Percentiles rank a stretch among this genome's conserved stretches.
phyloP scores from a whole-genome alignment of 192 early-diverging fungal genomes.

The Paraglomus brasilianum region DNA sequence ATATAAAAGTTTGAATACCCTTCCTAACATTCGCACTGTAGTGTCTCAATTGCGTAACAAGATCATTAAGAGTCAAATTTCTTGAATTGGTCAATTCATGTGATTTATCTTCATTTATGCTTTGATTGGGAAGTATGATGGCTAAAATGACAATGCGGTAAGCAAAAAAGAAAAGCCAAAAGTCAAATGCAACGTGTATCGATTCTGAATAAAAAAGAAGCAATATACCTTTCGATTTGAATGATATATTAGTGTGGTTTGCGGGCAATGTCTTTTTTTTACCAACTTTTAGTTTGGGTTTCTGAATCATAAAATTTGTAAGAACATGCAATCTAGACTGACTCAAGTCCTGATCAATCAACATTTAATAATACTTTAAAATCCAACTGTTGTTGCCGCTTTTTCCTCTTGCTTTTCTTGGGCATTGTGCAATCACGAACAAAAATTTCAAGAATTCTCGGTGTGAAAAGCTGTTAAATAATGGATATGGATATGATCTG shows the following conservation, averaged over 20 bases:
- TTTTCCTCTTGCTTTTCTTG: constrained; percentile 26
- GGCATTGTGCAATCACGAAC: constrained; percentile 20
- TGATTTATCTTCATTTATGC: constrained; percentile 74
- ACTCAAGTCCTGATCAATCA: neutral
- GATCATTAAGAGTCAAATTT: constrained; percentile 74
- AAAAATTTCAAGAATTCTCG: too few relatives aligned
- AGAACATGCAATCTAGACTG: neutral
- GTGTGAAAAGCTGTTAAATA: too few relatives aligned
- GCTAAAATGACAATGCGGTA: constrained; percentile 35
- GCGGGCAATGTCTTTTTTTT: constrained; percentile 76
- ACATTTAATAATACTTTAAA: constrained; percentile 28
- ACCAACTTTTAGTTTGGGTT: constrained; percentile 90
- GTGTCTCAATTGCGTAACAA: constrained; percentile 75
- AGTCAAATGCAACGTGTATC: neutral
- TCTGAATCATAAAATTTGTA: constrained; percentile 43
- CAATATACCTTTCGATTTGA: constrained; percentile 75
- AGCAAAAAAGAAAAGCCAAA: neutral
- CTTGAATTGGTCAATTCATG: constrained; percentile 67
- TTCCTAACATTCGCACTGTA: constrained; percentile 64
- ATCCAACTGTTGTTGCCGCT: constrained; percentile 17
- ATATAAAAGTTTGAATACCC: constrained; percentile 33
- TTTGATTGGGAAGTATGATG: constrained; percentile 79
- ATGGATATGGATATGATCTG: too few relatives aligned
- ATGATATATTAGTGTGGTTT: constrained; percentile 80
- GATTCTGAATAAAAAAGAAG: too few relatives aligned